Evolutionary conservation across 208 protist species (phyloP), one percentile per base, ranked within the genome.

Genomic region (Leishmania guyanensis): DNA sequence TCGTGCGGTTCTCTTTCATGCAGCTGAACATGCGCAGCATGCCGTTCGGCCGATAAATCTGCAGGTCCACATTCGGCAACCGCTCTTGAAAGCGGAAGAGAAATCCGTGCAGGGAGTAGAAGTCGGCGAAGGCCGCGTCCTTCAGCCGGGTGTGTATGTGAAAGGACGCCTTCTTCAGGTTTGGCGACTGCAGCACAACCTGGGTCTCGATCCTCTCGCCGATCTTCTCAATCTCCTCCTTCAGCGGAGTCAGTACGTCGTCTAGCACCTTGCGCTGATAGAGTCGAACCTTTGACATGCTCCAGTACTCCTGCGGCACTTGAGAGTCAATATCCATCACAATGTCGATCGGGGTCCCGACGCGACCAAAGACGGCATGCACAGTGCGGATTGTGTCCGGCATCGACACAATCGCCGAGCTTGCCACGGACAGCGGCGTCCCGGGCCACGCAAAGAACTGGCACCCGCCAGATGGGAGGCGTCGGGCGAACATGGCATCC

Each of bases 371-470:
- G 54, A 97, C 91, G 43, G 91, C 87, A 78, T 97, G 94, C 14
- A 97, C 94, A 20, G 94, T 97, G 81, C 92, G 92, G 70, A 97
- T 95, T 0, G 89, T 94, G 58, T 95, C 94, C 39, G 94, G 94
- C 94, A 97, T 97, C 33, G 89, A 92, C 26, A 92, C 71, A 53
- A 97, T 95, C 3, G 92, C 94, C 54, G 83, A 81, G 73, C 91
- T 93, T 65, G 94, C 92, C 39, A 93, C 88, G 22, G 79, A 60
- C 54, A 95, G 86, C 68, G 92, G 84, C 2, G 92, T 95, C 36
- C 94, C 94, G 3, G 94, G 94, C 94, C 94, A 97, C 4, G 94
- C 92, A 78, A 97, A 97, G 88, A 95, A 97, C 84, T 97, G 94
- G 75, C 92, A 97, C 39, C 94, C 94, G 22, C 94, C 94, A 6